Conservation (phyloP, 1,284 basidiomycete species). For the Fistulinella cinereoalba region DNA sequence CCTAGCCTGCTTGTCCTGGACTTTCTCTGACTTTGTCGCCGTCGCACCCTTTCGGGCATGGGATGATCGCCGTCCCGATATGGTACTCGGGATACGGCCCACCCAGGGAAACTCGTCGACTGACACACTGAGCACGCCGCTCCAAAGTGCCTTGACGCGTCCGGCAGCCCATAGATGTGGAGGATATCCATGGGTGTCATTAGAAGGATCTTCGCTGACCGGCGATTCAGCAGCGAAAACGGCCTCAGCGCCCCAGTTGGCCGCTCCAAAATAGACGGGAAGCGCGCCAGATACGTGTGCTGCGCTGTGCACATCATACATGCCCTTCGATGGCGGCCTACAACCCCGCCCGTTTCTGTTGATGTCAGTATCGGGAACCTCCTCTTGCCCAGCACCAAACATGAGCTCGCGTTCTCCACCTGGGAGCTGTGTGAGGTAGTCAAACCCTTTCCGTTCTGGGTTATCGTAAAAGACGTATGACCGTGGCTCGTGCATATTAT, state of each 20-base stretch:
- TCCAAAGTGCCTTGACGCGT: slow-evolving; percentile 53
- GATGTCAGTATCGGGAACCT: slow-evolving; percentile 18
- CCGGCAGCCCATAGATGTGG: slow-evolving; percentile 31
- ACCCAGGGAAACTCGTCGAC: slow-evolving; percentile 56
- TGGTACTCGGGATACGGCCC: slow-evolving; percentile 44
- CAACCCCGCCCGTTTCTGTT: slow-evolving; percentile 28
- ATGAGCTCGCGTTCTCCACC: slow-evolving; percentile 52
- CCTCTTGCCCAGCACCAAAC: slow-evolving; percentile 54
- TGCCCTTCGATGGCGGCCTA: slow-evolving; percentile 42
- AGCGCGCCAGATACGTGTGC: slow-evolving; percentile 48
- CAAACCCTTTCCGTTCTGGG: slow-evolving; percentile 43
- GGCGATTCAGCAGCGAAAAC: slow-evolving; percentile 5
- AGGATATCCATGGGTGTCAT: neutral
- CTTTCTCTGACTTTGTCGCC: slow-evolving; percentile 1
- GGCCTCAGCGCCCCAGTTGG: slow-evolving; percentile 37
- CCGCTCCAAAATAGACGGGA: slow-evolving; percentile 45
- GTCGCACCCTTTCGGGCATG: neutral
- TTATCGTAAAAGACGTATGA: slow-evolving; percentile 59
- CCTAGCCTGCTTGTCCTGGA: slow-evolving; percentile 8
- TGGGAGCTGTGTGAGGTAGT: slow-evolving; percentile 73
- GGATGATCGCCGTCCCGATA: slow-evolving; percentile 34
- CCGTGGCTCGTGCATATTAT: slow-evolving; percentile 35
- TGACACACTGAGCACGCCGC: slow-evolving; percentile 57
- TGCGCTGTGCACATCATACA: slow-evolving; percentile 40
- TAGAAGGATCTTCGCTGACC: no score